These are phyloP conservation scores for Chalciporus sp. DNA, from an alignment of 1,284 basidiomycete species.

Conservation along the genomic window DNA sequence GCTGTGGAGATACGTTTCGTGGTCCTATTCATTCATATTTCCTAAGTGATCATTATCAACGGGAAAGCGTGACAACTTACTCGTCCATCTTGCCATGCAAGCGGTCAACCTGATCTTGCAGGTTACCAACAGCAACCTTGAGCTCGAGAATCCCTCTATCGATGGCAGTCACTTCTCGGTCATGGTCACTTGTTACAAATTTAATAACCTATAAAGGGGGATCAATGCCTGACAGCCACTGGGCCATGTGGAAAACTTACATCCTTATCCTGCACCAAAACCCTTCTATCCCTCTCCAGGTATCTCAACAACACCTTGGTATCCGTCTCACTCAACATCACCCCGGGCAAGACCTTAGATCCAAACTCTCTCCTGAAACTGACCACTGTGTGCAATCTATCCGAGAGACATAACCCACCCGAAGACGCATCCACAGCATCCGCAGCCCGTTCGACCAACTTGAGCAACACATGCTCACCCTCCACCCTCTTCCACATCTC, in stretches of 20 bases:
- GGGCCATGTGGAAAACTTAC: slow-evolving; percentile 42
- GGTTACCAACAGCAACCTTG: slow-evolving; percentile 61
- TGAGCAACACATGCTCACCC: slow-evolving; percentile 79
- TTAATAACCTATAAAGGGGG: slow-evolving; percentile 65
- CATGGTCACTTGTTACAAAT: slow-evolving; percentile 53
- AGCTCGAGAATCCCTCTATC: slow-evolving; percentile 78
- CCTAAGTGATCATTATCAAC: slow-evolving; percentile 2
- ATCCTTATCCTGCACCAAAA: slow-evolving; percentile 64
- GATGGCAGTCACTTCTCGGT: slow-evolving; percentile 61
- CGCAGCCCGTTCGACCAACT: slow-evolving; percentile 67
- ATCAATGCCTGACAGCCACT: slow-evolving; percentile 1
- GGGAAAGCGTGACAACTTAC: slow-evolving; percentile 40
- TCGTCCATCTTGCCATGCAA: slow-evolving; percentile 70
- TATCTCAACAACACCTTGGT: slow-evolving; percentile 73
- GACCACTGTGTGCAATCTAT: slow-evolving; percentile 63
- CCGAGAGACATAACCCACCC: slow-evolving; percentile 57
- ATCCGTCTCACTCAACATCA: slow-evolving; percentile 60
- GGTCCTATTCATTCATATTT: slow-evolving; percentile 45
- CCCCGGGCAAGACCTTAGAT: slow-evolving; percentile 44
- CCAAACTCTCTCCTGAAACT: slow-evolving; percentile 67
- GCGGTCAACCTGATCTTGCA: slow-evolving; percentile 68
- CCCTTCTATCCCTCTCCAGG: slow-evolving; percentile 74
- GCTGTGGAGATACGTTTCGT: slow-evolving; percentile 67
- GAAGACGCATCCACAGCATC: slow-evolving; percentile 59
- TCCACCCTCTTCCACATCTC: slow-evolving; percentile 63